Percentiles rank a stretch among this genome's conserved stretches.
These are phyloP conservation scores for Ustilago loliicola DNA, from an alignment of 1,284 basidiomycete genomes.

Conservation along the genomic window DNA sequence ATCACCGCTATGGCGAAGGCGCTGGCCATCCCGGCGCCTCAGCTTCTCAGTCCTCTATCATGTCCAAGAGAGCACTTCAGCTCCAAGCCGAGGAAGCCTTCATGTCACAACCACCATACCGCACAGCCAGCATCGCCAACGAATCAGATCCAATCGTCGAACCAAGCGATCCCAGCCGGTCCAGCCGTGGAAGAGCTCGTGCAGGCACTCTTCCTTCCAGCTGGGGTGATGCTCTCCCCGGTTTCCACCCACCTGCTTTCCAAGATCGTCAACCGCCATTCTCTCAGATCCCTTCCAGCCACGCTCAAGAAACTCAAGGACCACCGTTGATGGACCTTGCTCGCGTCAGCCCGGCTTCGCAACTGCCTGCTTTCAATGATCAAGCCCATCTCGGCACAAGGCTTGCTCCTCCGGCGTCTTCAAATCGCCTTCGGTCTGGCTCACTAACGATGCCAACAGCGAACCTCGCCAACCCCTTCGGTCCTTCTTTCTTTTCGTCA, in stretches of 20 bases:
- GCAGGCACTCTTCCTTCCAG: constrained; percentile 63
- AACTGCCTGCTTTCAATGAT: constrained; percentile 1
- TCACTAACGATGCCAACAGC: constrained; percentile 47
- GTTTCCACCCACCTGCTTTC: constrained; percentile 10
- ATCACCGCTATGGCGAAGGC: constrained; percentile 11
- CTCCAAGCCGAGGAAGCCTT: constrained; percentile 54
- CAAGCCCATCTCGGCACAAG: background rate
- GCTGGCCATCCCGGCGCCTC: constrained; percentile 5
- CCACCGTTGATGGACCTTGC: constrained; percentile 6
- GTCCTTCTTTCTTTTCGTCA: constrained; percentile 60
- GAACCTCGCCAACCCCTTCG: constrained; percentile 53
- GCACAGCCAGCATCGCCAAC: constrained; percentile 45
- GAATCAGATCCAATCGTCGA: constrained; percentile 51
- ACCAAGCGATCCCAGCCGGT: constrained; percentile 13
- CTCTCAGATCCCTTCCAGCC: background rate
- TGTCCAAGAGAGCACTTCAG: constrained; percentile 47
- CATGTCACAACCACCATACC: constrained; percentile 28
- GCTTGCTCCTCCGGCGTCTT: constrained; percentile 18
- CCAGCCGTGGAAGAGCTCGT: constrained; percentile 49
- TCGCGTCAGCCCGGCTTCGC: constrained; percentile 6
- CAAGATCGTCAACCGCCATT: constrained; percentile 11
- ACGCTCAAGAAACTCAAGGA: background rate
- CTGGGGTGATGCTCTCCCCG: constrained; percentile 41
- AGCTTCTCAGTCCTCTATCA: constrained; percentile 22
- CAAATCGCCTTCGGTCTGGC: constrained; percentile 49